Evolutionary conservation across 2,329 filamentous ascomycete species (phyloP), one percentile per base, ranked within the genome.

Genomic region (Dothiorella sarmentorum): DNA sequence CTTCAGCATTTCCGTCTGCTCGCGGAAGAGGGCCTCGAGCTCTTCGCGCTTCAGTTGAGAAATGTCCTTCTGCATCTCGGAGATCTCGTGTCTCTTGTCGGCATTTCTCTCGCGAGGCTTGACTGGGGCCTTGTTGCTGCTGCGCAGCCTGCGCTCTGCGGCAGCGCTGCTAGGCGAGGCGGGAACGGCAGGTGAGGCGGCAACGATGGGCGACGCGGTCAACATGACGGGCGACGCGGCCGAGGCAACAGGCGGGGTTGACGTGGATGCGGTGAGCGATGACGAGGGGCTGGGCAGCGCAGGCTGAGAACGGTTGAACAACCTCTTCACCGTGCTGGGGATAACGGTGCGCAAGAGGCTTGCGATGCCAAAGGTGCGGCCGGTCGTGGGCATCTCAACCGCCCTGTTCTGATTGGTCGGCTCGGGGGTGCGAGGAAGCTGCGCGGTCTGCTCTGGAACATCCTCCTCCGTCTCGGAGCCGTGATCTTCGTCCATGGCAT

Each of bases 381-480:
- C 35, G 7, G 49, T 53, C 22, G 33, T 40, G 15, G 35, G 33
- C 18, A 24, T 22, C 7, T 38, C 22, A 2, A 40, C 15, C 9
- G 27, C 20, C 33, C 13, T 17, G 15, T 15, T 3, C 6, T 31
- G 22, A 33, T 40, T n/a, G 7, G 49, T 3, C 6, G 33, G 22
- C 49, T 40, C 22, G 7, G 49, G 49, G 9, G 33, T 40, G 20
- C 40, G 33, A 24, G 49, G 49, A 9, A 11, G 22, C 5, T 53
- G 33, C 15, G 11, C 22, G 33, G 22, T 52, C 47, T 38, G 20
- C 47, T 37, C n/a, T n/a, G n/a, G n/a, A n/a, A n/a, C n/a, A n/a
- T n/a, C n/a, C n/a, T n/a, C n/a, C n/a, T 53, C 49, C 7, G 49
- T 53, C 35, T 53, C 49, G n/a, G 49, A 53, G n/a, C n/a, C 33